Conservation (phyloP, 805 yeast species). For the Suhomyces faveliae region DNA sequence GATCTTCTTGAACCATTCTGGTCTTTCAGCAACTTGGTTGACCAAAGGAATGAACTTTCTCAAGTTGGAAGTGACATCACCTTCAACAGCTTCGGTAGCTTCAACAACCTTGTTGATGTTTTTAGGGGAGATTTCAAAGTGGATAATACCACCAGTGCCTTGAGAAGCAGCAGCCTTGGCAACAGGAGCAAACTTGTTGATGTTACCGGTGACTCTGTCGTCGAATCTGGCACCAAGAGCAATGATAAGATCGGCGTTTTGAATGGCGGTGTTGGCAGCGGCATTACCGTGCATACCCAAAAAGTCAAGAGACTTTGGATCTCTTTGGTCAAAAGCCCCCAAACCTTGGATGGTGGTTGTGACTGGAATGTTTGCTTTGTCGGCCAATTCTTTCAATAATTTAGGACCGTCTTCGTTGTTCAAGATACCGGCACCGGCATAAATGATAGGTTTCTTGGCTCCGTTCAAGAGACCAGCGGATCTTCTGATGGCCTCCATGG, state of each 20-base stretch:
- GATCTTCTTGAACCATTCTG: slow-evolving; percentile 76
- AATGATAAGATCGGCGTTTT: slow-evolving; percentile 86
- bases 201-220: slow-evolving; percentile 92
- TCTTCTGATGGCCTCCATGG: slow-evolving; percentile 67
- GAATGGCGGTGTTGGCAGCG: slow-evolving; percentile 92
- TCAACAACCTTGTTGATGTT: slow-evolving; percentile 96
- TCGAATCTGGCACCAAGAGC: slow-evolving; percentile 98
- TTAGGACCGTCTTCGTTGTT: slow-evolving; percentile 78
- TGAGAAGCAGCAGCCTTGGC: slow-evolving; percentile 88
- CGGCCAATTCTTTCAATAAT: slow-evolving; percentile 78
- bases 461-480: slow-evolving; percentile 75
- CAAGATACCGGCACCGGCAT: slow-evolving; percentile 89
- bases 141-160: slow-evolving; percentile 92
- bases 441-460: slow-evolving; percentile 85
- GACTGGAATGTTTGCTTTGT: slow-evolving; percentile 90
- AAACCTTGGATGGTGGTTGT: slow-evolving; percentile 93
- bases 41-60: slow-evolving; percentile 70
- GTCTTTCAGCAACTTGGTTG: slow-evolving; percentile 60
- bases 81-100: slow-evolving; percentile 95
- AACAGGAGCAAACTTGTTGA: slow-evolving; percentile 87
- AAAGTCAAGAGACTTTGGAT: slow-evolving; percentile 89
- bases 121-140: slow-evolving; percentile 94
- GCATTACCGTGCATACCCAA: slow-evolving; percentile 98
- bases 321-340: slow-evolving; percentile 92
- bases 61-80: slow-evolving; percentile 85